Evolutionary conservation across 2,329 filamentous ascomycete species (phyloP).

Genomic region (Cladosporium sp.): DNA sequence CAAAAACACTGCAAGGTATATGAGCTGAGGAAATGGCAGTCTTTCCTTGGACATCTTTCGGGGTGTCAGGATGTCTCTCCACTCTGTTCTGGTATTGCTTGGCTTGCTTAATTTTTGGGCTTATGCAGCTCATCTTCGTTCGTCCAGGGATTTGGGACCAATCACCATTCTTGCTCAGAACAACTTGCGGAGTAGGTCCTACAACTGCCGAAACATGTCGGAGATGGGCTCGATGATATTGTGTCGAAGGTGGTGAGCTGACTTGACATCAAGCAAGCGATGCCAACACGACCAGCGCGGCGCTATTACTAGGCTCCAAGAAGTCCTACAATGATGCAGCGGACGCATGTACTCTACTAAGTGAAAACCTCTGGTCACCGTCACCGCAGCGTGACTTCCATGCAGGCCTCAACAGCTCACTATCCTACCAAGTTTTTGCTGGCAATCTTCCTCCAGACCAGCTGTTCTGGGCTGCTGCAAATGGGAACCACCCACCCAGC

Average conservation of each 20-base stretch:
- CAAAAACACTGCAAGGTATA: background rate
- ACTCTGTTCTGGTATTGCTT: background rate
- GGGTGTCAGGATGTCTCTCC: background rate
- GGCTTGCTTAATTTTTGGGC: background rate
- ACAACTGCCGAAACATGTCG: background rate
- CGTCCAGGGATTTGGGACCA: background rate
- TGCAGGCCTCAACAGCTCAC: slow-evolving; percentile 17
- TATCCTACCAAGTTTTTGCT: slow-evolving; percentile 19
- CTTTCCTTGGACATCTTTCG: background rate
- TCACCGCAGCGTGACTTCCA: slow-evolving; percentile 2
- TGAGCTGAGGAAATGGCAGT: background rate
- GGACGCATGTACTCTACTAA: background rate
- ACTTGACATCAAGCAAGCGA: background rate
- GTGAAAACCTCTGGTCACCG: background rate
- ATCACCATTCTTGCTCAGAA: background rate
- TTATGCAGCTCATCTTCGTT: background rate
- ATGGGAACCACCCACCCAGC: background rate
- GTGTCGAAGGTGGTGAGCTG: background rate
- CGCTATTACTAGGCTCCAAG: background rate
- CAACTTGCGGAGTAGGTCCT: background rate
- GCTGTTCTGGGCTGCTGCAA: slow-evolving; percentile 16
- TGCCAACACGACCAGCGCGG: background rate
- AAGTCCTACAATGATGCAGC: background rate
- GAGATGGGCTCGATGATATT: background rate
- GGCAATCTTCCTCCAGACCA: slow-evolving; percentile 14